These are phyloP conservation scores for Penicillium psychrofluorescens DNA, from an alignment of 495 filamentous ascomycete species.

Conservation along the genomic window DNA sequence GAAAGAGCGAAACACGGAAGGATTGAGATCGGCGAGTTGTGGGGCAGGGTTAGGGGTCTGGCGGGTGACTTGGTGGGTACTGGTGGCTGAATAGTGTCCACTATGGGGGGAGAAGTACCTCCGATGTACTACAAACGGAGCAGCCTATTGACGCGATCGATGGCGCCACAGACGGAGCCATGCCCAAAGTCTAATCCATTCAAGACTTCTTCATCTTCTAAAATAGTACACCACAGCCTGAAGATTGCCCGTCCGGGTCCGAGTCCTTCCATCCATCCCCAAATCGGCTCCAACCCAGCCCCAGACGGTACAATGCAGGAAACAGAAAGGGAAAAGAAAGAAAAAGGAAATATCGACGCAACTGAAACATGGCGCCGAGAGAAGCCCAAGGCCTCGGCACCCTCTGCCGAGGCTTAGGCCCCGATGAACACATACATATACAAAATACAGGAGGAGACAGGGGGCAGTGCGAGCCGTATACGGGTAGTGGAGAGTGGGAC, in stretches of 20 bases:
- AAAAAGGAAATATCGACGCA: conserved; percentile 1
- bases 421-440: conserved; percentile 18
- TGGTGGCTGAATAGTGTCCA: not conserved
- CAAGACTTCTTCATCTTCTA: no score
- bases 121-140: not conserved
- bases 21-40: no score
- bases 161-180: no score
- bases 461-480: not conserved
- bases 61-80: not conserved
- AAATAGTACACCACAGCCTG: not conserved
- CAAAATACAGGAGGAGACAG: conserved; percentile 7
- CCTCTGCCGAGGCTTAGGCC: conserved; percentile 10
- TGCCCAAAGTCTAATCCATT: no score
- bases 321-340: conserved; percentile 1
- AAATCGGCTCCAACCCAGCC: not conserved
- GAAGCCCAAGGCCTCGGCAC: conserved; percentile 21
- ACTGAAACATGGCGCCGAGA: conserved; percentile 31
- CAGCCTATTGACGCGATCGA: not conserved
- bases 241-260: not conserved
- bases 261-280: not conserved
- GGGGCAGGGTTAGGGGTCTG: not conserved
- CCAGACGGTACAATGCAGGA: not conserved
- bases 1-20: not conserved
- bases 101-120: not conserved
- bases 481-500: conserved; percentile 1